Conservation (phyloP, 805 yeast genomes). For the Cyberlindnera americana region DNA sequence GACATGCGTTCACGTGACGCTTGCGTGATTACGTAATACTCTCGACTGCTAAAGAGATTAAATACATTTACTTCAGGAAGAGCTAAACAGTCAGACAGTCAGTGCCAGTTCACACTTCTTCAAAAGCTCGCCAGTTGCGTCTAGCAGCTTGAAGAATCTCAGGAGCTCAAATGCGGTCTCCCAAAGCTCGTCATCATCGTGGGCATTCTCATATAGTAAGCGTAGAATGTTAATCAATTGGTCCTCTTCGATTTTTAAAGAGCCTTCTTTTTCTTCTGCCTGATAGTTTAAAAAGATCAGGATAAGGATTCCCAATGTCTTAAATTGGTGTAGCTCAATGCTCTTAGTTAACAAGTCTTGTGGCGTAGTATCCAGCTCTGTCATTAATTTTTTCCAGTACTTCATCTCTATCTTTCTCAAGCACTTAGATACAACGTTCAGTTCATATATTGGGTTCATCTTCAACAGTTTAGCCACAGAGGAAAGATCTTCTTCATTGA, state of each 20-base stretch:
- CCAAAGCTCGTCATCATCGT: constrained; percentile 29
- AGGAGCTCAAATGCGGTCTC: constrained; percentile 30
- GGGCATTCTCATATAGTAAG: constrained; percentile 26
- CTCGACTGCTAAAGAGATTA: too few relatives aligned
- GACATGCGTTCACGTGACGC: too few relatives aligned
- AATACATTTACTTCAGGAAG: too few relatives aligned
- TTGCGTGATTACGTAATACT: too few relatives aligned
- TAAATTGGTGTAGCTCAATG: constrained; percentile 39
- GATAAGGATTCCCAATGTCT: constrained; percentile 43
- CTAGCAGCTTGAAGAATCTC: constrained; percentile 30
- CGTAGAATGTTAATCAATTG: constrained; percentile 25
- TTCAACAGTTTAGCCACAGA: constrained; percentile 22
- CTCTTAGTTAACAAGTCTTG: constrained; percentile 39
- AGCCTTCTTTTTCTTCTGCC: constrained; percentile 3
- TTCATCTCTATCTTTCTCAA: constrained; percentile 48
- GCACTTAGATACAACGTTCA: constrained; percentile 42
- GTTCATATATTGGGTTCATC: constrained; percentile 21
- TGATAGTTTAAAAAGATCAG: constrained; percentile 43
- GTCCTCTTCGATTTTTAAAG: constrained; percentile 16
- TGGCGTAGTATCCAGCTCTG: constrained; percentile 37
- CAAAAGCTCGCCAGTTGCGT: constrained; percentile 22
- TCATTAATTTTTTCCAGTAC: constrained; percentile 44
- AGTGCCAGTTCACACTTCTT: constrained; percentile 13
- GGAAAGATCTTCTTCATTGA: constrained; percentile 21
- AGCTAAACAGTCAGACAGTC: too few relatives aligned